phyloP scores from a whole-genome alignment of 2,329 filamentous ascomycete species.

The Fusarium sarcochroum region DNA sequence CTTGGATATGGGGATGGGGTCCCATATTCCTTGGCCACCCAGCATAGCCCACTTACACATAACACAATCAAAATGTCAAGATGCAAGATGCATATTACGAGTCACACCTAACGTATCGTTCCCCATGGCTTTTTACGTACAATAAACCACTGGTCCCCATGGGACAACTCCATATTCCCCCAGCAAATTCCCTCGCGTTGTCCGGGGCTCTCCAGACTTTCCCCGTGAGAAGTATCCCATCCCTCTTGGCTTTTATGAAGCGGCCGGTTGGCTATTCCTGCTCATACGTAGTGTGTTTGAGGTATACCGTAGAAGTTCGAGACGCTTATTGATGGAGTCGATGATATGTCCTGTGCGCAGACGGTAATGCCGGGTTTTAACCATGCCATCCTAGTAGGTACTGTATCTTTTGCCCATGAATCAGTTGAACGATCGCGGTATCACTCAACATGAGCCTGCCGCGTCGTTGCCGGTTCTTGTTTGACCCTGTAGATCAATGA shows the following conservation, averaged over 20 bases:
- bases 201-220: slow-evolving; percentile 43
- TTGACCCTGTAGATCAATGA: slow-evolving; percentile 28
- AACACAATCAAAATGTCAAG: neutral
- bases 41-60: slow-evolving; percentile 4
- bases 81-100: slow-evolving; percentile 13
- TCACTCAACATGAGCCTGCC: slow-evolving; percentile 26
- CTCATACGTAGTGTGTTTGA: slow-evolving; percentile 11
- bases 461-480: slow-evolving; percentile 8
- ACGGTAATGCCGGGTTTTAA: slow-evolving; percentile 28
- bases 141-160: slow-evolving; percentile 42
- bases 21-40: slow-evolving; percentile 13
- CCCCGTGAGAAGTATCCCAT: slow-evolving; percentile 17
- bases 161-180: slow-evolving; percentile 41
- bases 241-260: slow-evolving; percentile 14
- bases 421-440: slow-evolving; percentile 16
- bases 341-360: slow-evolving; percentile 24
- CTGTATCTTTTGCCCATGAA: neutral
- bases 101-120: slow-evolving; percentile 15
- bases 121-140: slow-evolving; percentile 43
- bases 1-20: neutral
- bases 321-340: slow-evolving; percentile 18
- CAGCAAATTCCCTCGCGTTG: slow-evolving; percentile 23
- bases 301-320: slow-evolving; percentile 5
- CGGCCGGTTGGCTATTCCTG: neutral
- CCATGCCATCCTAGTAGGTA: slow-evolving; percentile 2